Percentiles rank a stretch among this genome's conserved stretches.
phyloP scores from a whole-genome alignment of 805 yeast species.

The Myxozyma neotropica region DNA sequence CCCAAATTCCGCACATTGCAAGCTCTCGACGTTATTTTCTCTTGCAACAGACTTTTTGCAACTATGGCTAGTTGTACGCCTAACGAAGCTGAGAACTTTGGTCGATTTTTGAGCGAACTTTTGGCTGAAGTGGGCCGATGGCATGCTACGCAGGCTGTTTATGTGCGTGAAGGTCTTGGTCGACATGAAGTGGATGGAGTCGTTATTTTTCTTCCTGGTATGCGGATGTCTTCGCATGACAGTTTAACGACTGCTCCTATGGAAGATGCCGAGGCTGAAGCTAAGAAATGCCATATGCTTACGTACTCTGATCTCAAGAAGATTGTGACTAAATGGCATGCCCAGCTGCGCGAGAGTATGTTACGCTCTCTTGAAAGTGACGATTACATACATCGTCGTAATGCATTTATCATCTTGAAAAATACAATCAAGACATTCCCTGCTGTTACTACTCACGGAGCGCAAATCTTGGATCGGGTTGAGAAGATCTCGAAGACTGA shows the following conservation, averaged over 20 bases:
- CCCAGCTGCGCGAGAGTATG: slow-evolving; percentile 50
- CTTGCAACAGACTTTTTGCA: slow-evolving; percentile 46
- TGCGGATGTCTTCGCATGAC: slow-evolving; percentile 23
- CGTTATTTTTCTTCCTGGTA: slow-evolving; percentile 36
- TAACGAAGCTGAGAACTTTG: slow-evolving; percentile 78
- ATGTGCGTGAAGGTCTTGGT: slow-evolving; percentile 41
- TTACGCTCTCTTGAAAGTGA: slow-evolving; percentile 49
- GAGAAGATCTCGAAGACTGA: slow-evolving; percentile 56
- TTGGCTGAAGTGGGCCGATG: slow-evolving; percentile 51
- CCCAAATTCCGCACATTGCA: slow-evolving; percentile 47
- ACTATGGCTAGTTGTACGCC: slow-evolving; percentile 72
- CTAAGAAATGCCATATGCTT: slow-evolving; percentile 28
- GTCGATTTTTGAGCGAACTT: slow-evolving; percentile 66
- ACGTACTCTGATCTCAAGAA: slow-evolving; percentile 46
- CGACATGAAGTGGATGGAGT: slow-evolving; percentile 30
- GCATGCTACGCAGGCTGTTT: slow-evolving; percentile 48
- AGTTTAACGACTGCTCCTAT: neutral
- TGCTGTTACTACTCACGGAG: slow-evolving; percentile 65
- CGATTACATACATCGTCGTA: slow-evolving; percentile 78
- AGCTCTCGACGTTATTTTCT: slow-evolving; percentile 49
- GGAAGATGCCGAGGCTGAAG: slow-evolving; percentile 22
- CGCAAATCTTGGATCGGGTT: slow-evolving; percentile 51
- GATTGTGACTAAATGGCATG: slow-evolving; percentile 59
- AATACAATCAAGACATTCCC: slow-evolving; percentile 68
- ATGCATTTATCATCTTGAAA: slow-evolving; percentile 76